Percentiles rank a stretch among this genome's conserved stretches.
Evolutionary conservation across 2,329 filamentous ascomycete species (phyloP).

Genomic region (Alternaria novae-zelandiae): DNA sequence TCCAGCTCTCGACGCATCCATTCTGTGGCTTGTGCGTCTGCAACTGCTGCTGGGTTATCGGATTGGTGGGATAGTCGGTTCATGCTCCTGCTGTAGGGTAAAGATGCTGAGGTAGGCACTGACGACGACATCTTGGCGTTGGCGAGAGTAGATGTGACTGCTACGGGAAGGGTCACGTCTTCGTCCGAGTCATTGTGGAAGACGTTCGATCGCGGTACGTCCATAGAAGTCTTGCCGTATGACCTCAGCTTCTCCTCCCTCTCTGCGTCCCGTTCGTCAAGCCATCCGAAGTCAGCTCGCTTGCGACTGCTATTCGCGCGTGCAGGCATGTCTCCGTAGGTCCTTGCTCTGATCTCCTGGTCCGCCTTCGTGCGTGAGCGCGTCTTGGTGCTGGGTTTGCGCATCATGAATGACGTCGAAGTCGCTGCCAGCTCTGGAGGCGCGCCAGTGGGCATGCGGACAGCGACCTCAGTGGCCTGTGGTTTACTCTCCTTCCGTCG

Average conservation of each 20-base stretch:
- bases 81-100: conserved; percentile 38
- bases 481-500: conserved; percentile 27
- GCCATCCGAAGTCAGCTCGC: conserved; percentile 34
- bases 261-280: conserved; percentile 28
- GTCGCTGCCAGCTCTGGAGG: conserved; percentile 34
- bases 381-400: conserved; percentile 31
- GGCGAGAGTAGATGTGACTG: conserved; percentile 51
- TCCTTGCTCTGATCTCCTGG: conserved; percentile 19
- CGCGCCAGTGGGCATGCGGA: conserved; percentile 38
- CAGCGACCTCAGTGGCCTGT: conserved; percentile 28
- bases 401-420: conserved; percentile 31
- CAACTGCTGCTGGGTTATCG: conserved; percentile 42
- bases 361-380: conserved; percentile 33
- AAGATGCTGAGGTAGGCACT: conserved; percentile 50
- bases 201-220: conserved; percentile 24
- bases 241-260: conserved; percentile 30
- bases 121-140: conserved; percentile 49
- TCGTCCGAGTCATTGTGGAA: conserved; percentile 38
- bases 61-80: conserved; percentile 46
- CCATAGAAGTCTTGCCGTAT: conserved; percentile 28
- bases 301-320: conserved; percentile 44
- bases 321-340: conserved; percentile 26
- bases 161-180: conserved; percentile 51
- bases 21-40: conserved; percentile 49
- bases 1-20: conserved; percentile 55